Base-by-base conservation (phyloP, 2,329 filamentous ascomycete genomes). In the Annulohypoxylon truncatum region DNA sequence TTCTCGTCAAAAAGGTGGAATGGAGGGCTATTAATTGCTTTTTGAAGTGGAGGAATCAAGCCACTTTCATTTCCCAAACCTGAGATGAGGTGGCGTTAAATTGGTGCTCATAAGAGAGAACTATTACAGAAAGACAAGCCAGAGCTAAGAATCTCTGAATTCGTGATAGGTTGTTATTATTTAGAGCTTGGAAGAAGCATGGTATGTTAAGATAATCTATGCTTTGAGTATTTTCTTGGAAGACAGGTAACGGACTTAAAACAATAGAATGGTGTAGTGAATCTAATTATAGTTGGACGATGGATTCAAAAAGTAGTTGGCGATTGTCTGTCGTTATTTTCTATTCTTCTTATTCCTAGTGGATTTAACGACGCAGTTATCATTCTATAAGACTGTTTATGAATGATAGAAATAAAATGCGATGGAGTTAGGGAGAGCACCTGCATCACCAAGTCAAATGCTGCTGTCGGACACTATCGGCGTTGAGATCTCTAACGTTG, bases 401-500 rank as follows among this genome's bases (percentile, higher is more conserved):
- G n/a, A n/a, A n/a, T n/a, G n/a, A n/a, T n/a, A n/a, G n/a, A n/a
- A n/a, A n/a, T n/a, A n/a, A n/a, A n/a, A n/a, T n/a, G n/a, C n/a
- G n/a, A n/a, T n/a, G n/a, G n/a, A n/a, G n/a, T n/a, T n/a, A n/a
- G n/a, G 20, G 20, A 10, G 20, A 22, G 29, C 31, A 2, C 26
- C 29, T 35, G 26, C 15, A 42, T 22, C 2, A 22, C 8, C 22
- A 18, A 22, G 38, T 42, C 38, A 42, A 40, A 40, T 18, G 35
- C 18, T 26, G 8, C 42, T 26, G 5, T 31, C 53, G 47, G 53
- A 58, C 47, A 24, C 28, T 26, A 52, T 51, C 55, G 50, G 51
- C 29, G 18, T 28, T 29, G 20, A 29, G 24, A n/a, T 20, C 10
- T 55, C 13, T 15, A 40, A 8, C 28, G 50, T 15, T 8, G 26